Conservation (phyloP, 768 basidiomycete species). For the Termitomyces sp. region DNA sequence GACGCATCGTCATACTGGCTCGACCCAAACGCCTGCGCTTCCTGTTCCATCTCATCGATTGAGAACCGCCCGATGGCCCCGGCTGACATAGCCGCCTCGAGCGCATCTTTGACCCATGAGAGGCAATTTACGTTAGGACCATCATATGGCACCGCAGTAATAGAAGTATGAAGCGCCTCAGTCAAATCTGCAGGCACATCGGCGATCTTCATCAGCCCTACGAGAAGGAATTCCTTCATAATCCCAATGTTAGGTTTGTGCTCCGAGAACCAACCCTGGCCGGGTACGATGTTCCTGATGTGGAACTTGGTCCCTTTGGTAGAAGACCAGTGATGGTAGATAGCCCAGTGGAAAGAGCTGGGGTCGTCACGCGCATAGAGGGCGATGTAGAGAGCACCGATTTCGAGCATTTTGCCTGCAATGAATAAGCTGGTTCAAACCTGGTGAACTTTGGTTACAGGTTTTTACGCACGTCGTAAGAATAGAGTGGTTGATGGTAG, state of each 20-base stretch:
- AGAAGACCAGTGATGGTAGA: slow-evolving; percentile 1
- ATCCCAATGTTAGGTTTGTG: not conserved
- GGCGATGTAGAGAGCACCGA: not conserved
- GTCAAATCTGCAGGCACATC: not conserved
- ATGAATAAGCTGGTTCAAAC: not conserved
- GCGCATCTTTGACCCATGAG: not conserved
- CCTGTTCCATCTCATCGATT: not conserved
- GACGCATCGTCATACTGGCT: not conserved
- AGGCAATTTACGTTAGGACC: not conserved
- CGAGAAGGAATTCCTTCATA: slow-evolving; percentile 1
- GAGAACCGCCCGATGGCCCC: not conserved
- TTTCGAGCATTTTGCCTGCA: not conserved
- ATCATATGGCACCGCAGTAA: not conserved
- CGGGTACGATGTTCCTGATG: not conserved
- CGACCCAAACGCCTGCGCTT: not conserved
- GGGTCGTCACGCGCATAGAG: not conserved
- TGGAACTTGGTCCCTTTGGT: not conserved
- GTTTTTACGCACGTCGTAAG: not conserved
- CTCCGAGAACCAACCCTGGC: not conserved
- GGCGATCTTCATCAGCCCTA: not conserved
- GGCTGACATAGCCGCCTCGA: not conserved
- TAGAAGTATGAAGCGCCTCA: not conserved
- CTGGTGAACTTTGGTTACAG: not conserved
- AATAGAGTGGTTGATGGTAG: not conserved
- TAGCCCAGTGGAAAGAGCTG: not conserved